Evolutionary conservation across 2,329 filamentous ascomycete species (phyloP), one percentile per base, ranked within the genome.

Genomic region (Diaporthe vaccinii): DNA sequence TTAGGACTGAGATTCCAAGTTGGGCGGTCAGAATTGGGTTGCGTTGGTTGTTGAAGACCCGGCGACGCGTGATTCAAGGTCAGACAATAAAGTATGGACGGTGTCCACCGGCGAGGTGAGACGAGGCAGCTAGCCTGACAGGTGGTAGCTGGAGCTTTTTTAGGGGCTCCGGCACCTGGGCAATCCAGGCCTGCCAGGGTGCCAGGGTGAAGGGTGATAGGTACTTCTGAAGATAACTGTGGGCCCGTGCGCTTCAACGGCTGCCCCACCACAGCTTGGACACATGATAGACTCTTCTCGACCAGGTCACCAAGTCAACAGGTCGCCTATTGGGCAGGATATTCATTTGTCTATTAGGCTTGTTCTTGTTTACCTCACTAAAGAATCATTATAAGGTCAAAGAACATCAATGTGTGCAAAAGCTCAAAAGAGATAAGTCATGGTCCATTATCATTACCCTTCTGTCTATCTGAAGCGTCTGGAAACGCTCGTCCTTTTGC

Each of bases 371-470:
- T 39, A 22, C 39, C 44, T 25, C 31, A 14, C 5, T 25, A 7
- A 20, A 2, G 9, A 20, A 17, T 14, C n/a, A 39, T 7, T 10
- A 8, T 39, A 15, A 15, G 6, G 34, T 4, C 22, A 41, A 39
- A 2, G 6, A 28, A 7, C 2, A 25, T 25, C 22, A 22, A 55
- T 53, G n/a, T 12, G 28, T 20, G 22, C 20, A 36, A 22, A 25
- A 51, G 15, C 31, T 25, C 4, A 15, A 36, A 46, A 41, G 28
- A 14, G 14, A 49, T 71, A 59, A 69, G 39, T 44, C 69, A 67
- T 74, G 61, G 62, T 71, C 61, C 72, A 74, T 74, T 70, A 74
- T 74, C 72, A 74, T 70, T 70, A 74, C 22, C 55, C 69, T 62
- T 62, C 53, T 51, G 71, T 73, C 71, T 73, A 73, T 73, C 58